Base-by-base conservation (phyloP, 768 basidiomycete species). In the Kwoniella mangroviensis region DNA sequence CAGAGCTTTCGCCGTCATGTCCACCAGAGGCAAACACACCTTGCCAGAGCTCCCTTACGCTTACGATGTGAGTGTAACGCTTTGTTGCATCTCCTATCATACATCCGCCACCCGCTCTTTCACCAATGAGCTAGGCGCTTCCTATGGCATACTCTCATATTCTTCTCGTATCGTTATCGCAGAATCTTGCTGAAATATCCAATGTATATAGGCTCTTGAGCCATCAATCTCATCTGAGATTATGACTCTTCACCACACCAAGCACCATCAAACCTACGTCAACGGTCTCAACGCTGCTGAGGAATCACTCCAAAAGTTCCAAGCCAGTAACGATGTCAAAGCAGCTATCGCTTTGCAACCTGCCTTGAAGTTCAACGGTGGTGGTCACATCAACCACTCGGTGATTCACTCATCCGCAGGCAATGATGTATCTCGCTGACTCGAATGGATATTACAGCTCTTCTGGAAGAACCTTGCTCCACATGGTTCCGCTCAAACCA, bases 391-490 rank as follows among this genome's bases (percentile, higher is more conserved):
- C 92, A 80, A 80, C 68, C 79, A 80, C 72, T 80, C 79, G 56
- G 79, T 80, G 63, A 59, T 76, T 60, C 41, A 26, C 12, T 21
- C 26, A 43, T 40, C 7, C 22, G 19, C 24, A 5, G 2, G 28
- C 13, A 21, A 45, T n/a, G 58, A 34, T 62, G 21, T 26, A 56
- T 54, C 11, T 11, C 10, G 3, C 22, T 49, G 19, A 17, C 43
- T 51, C 49, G 10, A 58, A 19, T 34, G 34, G 34, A 24, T 9
- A 17, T 12, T 58, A 0, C 49, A 93, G 63, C 89, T 95, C 69
- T 98, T 98, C 88, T 97, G 95, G 95, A 91, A 88, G 85, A 95
- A 94, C 86, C 87, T 97, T 65, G 90, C 93, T 2, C 92, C 92
- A 1, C 78, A 88, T 28, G 92, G 91, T 4, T 82, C 85, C 4